Base-by-base conservation (phyloP, 2,329 filamentous ascomycete genomes). In the Exophiala mesophila region DNA sequence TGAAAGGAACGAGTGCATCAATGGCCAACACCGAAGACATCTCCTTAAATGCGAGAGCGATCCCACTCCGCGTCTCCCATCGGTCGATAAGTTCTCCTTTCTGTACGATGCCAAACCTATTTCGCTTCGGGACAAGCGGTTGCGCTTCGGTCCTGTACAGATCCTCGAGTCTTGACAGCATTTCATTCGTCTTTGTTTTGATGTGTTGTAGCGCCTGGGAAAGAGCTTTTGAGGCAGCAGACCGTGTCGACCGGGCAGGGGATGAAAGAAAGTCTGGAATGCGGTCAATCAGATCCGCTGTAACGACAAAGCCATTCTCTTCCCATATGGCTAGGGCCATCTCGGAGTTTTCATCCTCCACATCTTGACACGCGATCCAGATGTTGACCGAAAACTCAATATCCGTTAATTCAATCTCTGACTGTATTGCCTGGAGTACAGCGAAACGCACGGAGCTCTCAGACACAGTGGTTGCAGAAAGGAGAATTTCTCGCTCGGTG, bases 81-180 rank as follows among this genome's bases (percentile, higher is more conserved):
- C 83, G 85, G 64, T 98, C 92, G 4, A 84, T 77, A 8, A 88
- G 71, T 53, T 97, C 87, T 59, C 83, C 81, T 67, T 94, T 97
- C 58, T 81, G 83, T 3, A 88, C 85, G 85, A 98, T 95, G 40
- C 94, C 92, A 60, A 88, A 97, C 51, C 90, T 84, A 60, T 98
- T 90, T 28, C 90, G 80, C 57, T 90, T 82, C 8, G 88, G 87
- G 34, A 84, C 78, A 45, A 84, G 81, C 2, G 88, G 85, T 62
- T 92, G 94, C 5, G 86, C 83, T 52, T 90, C 77, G 50, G 89
- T 81, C 32, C 74, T 64, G 61, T 98, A 98, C 2, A 77, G 78
- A 4, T 74, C 67, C 57, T 88, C 74, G 16, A 98, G 71, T 40
- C 74, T 72, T 31, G 72, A 66, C 10, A 95, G 65, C 5, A 88